Base-by-base conservation (phyloP, 495 filamentous ascomycete genomes). In the Xylaria intraflava region DNA sequence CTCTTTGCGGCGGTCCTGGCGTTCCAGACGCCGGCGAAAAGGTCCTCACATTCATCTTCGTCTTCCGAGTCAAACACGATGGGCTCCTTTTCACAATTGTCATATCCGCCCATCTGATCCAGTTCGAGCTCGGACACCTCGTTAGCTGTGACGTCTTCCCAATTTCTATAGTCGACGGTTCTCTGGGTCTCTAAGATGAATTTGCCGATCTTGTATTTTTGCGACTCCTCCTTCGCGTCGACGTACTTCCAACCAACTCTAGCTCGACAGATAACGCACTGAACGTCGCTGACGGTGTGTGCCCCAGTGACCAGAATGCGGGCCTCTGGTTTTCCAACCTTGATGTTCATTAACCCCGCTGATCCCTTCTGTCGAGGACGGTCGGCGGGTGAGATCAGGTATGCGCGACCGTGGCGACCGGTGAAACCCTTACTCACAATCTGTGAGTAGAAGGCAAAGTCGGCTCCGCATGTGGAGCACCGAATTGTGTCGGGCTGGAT, bases 171-270 rank as follows among this genome's bases (percentile, higher is more conserved):
- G 5, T 76, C 67, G 17, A 80, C 81, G 22, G 90, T 84, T 55
- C 86, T 76, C 65, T 83, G 83, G 29, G 85, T 90, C 72, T 97
- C 92, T 31, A 97, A 67, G n/a, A 97, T 96, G 61, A 91, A 96
- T 67, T 95, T 96, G 26, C 92, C 92, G 26, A 96, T 83, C 67
- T 97, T 97, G 71, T 97, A 97, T 49, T 79, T 78, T 67, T 97
- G 92, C 35, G 74, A 76, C 56, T 84, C 76, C 61, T 96, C 87
- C 48, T 86, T 83, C 0, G 92, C 92, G 39, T 82, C 82, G 47
- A 96, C 78, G 65, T 97, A 97, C 68, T 96, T 96, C 92, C 92
- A 97, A 9, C 92, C 92, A 16, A 97, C 65, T 38, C 87, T 80
- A 39, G 68, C 80, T 4, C 76, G 77, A 64, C 92, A 87, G n/a